Conservation (phyloP, 2,329 filamentous ascomycete genomes). For the Byssoonygena ceratinophila region DNA sequence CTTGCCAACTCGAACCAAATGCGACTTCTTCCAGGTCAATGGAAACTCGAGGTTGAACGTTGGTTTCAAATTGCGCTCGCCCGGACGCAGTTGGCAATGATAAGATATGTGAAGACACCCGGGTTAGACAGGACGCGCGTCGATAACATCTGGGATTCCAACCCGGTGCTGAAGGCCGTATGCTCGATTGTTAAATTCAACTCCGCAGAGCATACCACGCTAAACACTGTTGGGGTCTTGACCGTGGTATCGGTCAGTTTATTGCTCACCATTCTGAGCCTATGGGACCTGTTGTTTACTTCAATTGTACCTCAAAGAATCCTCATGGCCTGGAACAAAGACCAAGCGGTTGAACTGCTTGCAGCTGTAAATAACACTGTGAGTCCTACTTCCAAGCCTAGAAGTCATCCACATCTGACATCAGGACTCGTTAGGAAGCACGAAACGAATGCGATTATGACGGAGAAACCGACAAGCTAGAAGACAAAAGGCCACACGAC, state of each 20-base stretch:
- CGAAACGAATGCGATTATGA: not conserved
- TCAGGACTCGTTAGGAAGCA: not conserved
- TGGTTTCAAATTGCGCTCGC: conserved; percentile 6
- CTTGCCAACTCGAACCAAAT: not conserved
- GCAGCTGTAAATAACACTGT: not conserved
- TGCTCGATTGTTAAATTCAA: conserved; percentile 7
- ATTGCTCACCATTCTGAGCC: conserved; percentile 1
- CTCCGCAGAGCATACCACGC: conserved; percentile 5
- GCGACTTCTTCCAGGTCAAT: conserved; percentile 4
- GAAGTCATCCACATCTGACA: not conserved
- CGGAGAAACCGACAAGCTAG: not conserved
- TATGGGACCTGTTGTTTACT: conserved; percentile 1
- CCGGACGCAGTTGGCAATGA: not conserved
- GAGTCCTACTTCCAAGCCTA: not conserved
- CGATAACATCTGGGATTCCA: conserved; percentile 1
- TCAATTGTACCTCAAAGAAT: not conserved
- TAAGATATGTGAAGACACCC: conserved; percentile 4
- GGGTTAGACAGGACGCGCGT: conserved; percentile 2
- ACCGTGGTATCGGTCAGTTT: not conserved
- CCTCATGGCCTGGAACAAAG: not conserved
- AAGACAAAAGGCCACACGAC: not conserved
- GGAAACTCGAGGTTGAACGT: conserved; percentile 5
- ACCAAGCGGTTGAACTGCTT: conserved; percentile 3
- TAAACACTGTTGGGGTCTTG: conserved; percentile 3
- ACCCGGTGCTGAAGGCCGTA: not conserved